Evolutionary conservation across 805 yeast genomes (phyloP).

Genomic region (Nakazawaea holstii): DNA sequence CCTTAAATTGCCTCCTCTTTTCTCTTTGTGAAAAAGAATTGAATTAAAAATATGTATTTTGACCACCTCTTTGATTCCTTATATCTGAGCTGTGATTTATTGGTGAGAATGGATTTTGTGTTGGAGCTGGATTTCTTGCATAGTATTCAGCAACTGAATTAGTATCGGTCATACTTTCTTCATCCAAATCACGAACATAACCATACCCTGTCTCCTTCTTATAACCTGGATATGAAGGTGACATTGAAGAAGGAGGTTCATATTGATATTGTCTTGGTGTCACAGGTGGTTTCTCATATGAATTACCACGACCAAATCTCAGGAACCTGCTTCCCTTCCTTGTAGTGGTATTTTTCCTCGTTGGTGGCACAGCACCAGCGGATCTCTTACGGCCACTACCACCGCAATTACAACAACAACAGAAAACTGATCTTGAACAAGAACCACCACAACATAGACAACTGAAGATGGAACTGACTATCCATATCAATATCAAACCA

Average conservation of each 20-base stretch:
- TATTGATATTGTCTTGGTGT: constrained; percentile 13
- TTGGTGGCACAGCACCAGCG: constrained; percentile 11
- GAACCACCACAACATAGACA: constrained; percentile 55
- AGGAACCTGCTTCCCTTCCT: not conserved
- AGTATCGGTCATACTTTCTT: not conserved
- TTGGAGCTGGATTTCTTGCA: not conserved
- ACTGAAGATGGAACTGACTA: constrained; percentile 47
- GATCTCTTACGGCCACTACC: constrained; percentile 12
- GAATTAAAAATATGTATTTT: constrained; percentile 6
- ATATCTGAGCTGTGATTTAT: not conserved
- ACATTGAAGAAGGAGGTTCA: constrained; percentile 4
- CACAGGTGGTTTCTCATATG: constrained; percentile 23
- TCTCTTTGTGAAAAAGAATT: too few species aligned
- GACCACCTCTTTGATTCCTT: constrained; percentile 2
- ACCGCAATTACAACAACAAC: constrained; percentile 36
- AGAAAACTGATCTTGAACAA: constrained; percentile 47
- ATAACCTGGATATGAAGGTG: constrained; percentile 3
- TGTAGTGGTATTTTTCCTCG: too few species aligned
- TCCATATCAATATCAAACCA: constrained; percentile 47
- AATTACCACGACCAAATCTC: constrained; percentile 16
- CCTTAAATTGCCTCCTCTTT: too few species aligned
- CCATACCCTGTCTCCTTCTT: constrained; percentile 1
- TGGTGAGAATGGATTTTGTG: not conserved
- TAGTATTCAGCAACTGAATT: constrained; percentile 3
- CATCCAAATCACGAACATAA: constrained; percentile 4